phyloP scores from a whole-genome alignment of 2,329 filamentous ascomycete genomes.

The Esteya vermicola region DNA sequence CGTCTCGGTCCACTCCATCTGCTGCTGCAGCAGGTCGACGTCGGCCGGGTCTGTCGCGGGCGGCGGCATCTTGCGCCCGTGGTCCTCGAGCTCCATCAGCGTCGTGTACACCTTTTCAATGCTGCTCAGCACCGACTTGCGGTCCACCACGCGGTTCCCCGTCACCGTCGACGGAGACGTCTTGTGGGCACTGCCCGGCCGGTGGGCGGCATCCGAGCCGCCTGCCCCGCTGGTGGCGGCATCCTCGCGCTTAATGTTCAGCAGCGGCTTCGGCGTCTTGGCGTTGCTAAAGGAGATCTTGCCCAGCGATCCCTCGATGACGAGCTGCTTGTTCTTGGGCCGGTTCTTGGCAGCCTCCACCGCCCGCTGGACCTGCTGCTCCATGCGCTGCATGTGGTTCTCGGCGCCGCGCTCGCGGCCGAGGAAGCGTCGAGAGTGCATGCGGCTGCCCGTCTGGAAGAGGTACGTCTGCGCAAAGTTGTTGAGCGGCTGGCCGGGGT shows the following conservation, averaged over 20 bases:
- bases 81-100: constrained; percentile 88
- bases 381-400: constrained; percentile 97
- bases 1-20: constrained; percentile 67
- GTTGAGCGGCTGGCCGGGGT: constrained; percentile 82
- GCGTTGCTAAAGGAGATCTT: constrained; percentile 99
- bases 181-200: constrained; percentile 34
- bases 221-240: constrained; percentile 21
- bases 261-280: constrained; percentile 85
- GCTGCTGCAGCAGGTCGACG: constrained; percentile 54
- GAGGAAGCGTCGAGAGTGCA: constrained; percentile 60
- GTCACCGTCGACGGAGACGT: constrained; percentile 5
- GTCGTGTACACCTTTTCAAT: constrained; percentile 81
- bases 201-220: constrained; percentile 33
- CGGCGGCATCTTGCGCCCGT: constrained; percentile 64
- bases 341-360: constrained; percentile 96
- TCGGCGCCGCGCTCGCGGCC: constrained; percentile 58
- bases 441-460: constrained; percentile 81
- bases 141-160: constrained; percentile 44
- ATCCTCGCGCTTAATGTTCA: constrained; percentile 88
- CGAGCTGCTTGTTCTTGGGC: constrained; percentile 93
- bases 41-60: constrained; percentile 47
- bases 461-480: constrained; percentile 97
- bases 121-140: constrained; percentile 70
- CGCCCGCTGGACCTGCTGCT: constrained; percentile 93
- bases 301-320: constrained; percentile 88